Evolutionary conservation across 441 rosid genomes (phyloP).

Genomic region (Corymbia citriodora): DNA sequence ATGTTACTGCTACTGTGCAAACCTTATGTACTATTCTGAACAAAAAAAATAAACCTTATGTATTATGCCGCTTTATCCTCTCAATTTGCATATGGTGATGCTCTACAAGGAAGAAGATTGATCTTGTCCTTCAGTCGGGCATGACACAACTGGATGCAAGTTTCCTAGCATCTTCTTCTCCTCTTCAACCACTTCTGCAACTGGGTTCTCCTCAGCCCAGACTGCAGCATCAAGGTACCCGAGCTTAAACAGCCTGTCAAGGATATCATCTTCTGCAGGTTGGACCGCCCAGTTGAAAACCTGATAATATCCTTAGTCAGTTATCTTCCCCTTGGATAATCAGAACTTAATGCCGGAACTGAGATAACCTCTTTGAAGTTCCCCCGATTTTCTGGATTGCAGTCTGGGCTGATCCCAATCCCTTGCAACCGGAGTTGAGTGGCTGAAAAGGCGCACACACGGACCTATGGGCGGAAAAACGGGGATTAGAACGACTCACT

Average conservation of each 20-base stretch:
- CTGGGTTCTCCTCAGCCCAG: constrained; percentile 73
- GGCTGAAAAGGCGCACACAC: constrained; percentile 84
- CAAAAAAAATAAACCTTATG: no score
- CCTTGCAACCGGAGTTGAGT: constrained; percentile 54
- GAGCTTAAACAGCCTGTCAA: constrained; percentile 66
- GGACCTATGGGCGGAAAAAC: constrained; percentile 39
- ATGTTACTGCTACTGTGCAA: background rate
- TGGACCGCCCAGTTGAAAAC: constrained; percentile 85
- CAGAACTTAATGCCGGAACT: background rate
- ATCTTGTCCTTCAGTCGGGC: background rate
- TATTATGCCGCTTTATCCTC: background rate
- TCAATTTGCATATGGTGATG: background rate
- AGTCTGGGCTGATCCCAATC: constrained; percentile 83
- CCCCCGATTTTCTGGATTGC: constrained; percentile 72
- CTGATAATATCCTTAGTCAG: background rate
- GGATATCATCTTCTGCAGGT: constrained; percentile 75
- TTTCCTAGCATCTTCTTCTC: background rate
- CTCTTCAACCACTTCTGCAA: constrained; percentile 32
- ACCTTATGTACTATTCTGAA: background rate
- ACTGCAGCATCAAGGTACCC: constrained; percentile 77
- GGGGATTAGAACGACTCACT: background rate
- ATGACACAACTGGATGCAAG: background rate
- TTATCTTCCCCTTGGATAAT: background rate
- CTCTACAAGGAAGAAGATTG: background rate
- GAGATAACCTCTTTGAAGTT: constrained; percentile 58